These are phyloP conservation scores for Mortierella sp. DNA, from an alignment of 371 early-diverging fungal species.

Conservation along the genomic window DNA sequence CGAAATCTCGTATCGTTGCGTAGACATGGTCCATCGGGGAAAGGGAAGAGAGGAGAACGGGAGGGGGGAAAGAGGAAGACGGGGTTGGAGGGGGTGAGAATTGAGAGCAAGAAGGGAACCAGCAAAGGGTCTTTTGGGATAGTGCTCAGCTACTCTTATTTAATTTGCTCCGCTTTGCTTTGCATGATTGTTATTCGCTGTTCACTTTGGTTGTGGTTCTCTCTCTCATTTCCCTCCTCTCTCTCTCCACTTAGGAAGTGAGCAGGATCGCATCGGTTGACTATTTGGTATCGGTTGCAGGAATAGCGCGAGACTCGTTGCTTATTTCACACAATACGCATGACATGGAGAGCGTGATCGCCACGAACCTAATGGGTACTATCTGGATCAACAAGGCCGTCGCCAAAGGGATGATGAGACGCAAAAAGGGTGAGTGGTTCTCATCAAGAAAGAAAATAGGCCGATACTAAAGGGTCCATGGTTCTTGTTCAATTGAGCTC, in stretches of 20 bases:
- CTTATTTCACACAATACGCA: slow-evolving; percentile 59
- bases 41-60: too few relatives aligned
- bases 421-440: slow-evolving; percentile 57
- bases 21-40: too few relatives aligned
- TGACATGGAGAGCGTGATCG: slow-evolving; percentile 65
- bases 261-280: slow-evolving; percentile 55
- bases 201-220: slow-evolving; percentile 1
- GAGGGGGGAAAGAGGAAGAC: too few relatives aligned
- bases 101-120: too few relatives aligned
- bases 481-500: too few relatives aligned
- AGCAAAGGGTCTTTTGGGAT: too few relatives aligned
- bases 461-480: too few relatives aligned
- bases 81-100: too few relatives aligned
- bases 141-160: too few relatives aligned
- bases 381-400: slow-evolving; percentile 71
- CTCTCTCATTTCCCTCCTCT: slow-evolving; percentile 5
- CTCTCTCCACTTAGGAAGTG: slow-evolving; percentile 28
- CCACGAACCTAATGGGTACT: slow-evolving; percentile 79
- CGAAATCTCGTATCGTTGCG: too few relatives aligned
- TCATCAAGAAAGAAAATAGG: too few relatives aligned
- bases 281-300: slow-evolving; percentile 73
- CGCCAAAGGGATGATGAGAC: slow-evolving; percentile 66
- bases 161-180: slow-evolving; percentile 30
- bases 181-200: slow-evolving; percentile 11
- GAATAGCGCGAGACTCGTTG: slow-evolving; percentile 69